Conservation (phyloP, 371 early-diverging fungal genomes). For the Mucor racemosus region DNA sequence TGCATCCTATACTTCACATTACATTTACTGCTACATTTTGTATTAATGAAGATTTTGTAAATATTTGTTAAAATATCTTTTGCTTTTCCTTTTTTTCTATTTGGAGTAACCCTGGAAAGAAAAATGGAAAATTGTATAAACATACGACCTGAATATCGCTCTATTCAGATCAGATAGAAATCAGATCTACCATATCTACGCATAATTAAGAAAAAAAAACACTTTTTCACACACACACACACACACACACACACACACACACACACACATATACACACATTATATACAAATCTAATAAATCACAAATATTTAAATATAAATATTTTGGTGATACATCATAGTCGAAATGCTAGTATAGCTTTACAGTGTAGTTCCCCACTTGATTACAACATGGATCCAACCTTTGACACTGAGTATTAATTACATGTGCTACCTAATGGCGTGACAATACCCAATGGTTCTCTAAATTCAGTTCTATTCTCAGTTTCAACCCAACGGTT, state of each 20-base stretch:
- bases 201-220: neutral
- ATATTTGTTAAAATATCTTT: neutral
- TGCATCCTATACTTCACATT: too few species aligned
- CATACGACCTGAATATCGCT: neutral
- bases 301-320: neutral
- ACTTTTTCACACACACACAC: neutral
- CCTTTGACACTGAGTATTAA: neutral
- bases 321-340: neutral
- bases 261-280: neutral
- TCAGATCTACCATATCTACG: neutral
- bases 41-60: too few species aligned
- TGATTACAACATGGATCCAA: neutral
- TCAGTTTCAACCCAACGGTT: neutral
- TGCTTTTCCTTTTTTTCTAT: neutral
- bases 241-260: neutral
- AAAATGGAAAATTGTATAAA: neutral
- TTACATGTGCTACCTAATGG: neutral
- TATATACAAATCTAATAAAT: neutral
- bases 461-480: neutral
- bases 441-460: slow-evolving; percentile 1
- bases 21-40: too few species aligned
- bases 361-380: neutral
- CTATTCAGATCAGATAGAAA: neutral
- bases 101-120: neutral
- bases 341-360: neutral